Evolutionary conservation across 2,329 filamentous ascomycete genomes (phyloP), one percentile per base, ranked within the genome.

Genomic region (Apiospora arundinis): DNA sequence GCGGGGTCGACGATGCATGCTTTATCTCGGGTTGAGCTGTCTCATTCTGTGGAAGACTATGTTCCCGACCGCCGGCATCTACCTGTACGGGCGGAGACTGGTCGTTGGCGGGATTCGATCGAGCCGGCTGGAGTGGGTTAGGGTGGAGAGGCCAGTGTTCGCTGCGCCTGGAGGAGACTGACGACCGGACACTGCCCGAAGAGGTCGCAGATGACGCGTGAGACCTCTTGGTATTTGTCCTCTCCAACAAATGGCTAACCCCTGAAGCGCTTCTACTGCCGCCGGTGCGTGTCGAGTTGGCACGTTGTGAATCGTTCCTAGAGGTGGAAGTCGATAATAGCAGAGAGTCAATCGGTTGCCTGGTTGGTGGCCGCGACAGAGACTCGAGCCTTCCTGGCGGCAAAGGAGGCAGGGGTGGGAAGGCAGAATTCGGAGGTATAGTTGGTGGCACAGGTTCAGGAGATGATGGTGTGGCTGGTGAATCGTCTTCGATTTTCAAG

Each of bases 401-500:
- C 18, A 73, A 68, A 21, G 72, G 69, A n/a, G 74, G 71, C 9
- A 73, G 78, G 32, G 81, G 74, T 1, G 78, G 77, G 11, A 77
- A 77, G n/a, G 56, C 32, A 23, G 78, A 77, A 0, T 74, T 73
- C 45, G 72, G 65, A 21, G 68, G 40, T 1, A 71, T 18, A 23
- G 14, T 18, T 23, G 74, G 73, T 12, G 73, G 25, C 28, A 60
- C 40, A 6, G 72, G 70, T 4, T 67, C 18, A 8, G 70, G 63
- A 2, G 75, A 14, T 4, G 28, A n/a, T 21, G 18, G 56, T 18
- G n/a, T 8, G 32, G 32, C 28, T 6, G 32, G 14, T 40, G 56
- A 14, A 14, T 23, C 32, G 0, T 37, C 49, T 11, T 79, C 78
- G 32, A 82, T 74, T 68, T 77, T 79, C 25, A 82, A 69, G 7